Base-by-base conservation (phyloP, 2,329 filamentous ascomycete species). In the Colletotrichum theobromicola region DNA sequence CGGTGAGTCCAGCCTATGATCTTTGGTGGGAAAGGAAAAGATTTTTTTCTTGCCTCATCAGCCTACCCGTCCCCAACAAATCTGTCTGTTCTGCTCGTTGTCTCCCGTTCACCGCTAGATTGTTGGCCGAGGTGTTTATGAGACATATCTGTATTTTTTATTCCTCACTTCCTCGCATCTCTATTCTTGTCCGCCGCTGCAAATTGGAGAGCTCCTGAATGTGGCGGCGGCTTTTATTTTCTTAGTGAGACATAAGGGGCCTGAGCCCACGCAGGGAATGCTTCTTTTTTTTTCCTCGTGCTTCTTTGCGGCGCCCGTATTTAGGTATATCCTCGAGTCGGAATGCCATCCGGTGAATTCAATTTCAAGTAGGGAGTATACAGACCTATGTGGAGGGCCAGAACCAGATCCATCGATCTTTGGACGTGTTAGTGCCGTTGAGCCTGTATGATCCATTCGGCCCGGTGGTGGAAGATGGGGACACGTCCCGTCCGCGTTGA, bases 1-100 rank as follows among this genome's bases (percentile, higher is more conserved):
- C n/a, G 30, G 46, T 57, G 46, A 66, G 63, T 34, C 30, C 42
- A 42, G n/a, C 18, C 32, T 35, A 8, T 57, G 16, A n/a, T 13
- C 30, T 24, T 32, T 50, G 35, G 24, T 16, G 35, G 37, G 26
- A 30, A 24, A 26, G 61, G 15, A 50, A 50, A 34, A 28, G 42
- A 21, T 30, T 46, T 32, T 21, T n/a, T n/a, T 24, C 30, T 46
- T 37, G 24, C 46, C 55, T 73, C 24, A 7, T n/a, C 42, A 21
- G 42, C 42, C 37, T 21, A n/a, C n/a, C 42, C n/a, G 42, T 50
- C n/a, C 70, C 67, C 71, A 74, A 74, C 71, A 70, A 70, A 65
- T 65, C 15, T 16, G 10, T 74, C 70, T 67, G 21, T 46, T 37
- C 16, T 42, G 21, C 34, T 62, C 12, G 15, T 24, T 62, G 10